Conservation (phyloP, 371 early-diverging fungal genomes). For the Lichtheimia corymbifera region DNA sequence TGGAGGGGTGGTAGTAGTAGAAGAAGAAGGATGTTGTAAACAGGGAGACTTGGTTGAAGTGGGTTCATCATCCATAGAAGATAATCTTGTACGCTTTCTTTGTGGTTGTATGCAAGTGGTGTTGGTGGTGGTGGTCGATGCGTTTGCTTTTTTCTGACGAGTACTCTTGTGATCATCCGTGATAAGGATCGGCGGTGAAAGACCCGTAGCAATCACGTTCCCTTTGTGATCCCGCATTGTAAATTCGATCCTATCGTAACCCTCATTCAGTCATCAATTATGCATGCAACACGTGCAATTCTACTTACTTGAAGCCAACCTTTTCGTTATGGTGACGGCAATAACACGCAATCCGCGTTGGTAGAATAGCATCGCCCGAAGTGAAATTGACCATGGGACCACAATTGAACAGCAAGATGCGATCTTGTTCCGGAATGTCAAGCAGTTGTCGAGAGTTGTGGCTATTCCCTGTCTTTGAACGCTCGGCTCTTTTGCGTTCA, state of each 20-base stretch:
- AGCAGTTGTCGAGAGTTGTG: constrained; percentile 14
- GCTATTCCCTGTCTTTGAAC: constrained; percentile 30
- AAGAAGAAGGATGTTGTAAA: constrained; percentile 20
- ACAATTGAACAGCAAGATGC: constrained; percentile 83
- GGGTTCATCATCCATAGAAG: constrained; percentile 7
- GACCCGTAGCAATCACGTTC: constrained; percentile 70
- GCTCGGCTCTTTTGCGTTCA: constrained; percentile 61
- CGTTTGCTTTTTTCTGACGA: constrained; percentile 24
- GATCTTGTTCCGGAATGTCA: constrained; percentile 41
- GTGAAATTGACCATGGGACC: constrained; percentile 79
- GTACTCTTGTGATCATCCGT: constrained; percentile 92
- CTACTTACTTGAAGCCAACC: constrained; percentile 71
- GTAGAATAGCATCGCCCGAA: constrained; percentile 81
- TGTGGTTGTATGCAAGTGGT: neutral
- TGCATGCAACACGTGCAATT: constrained; percentile 4
- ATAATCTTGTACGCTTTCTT: neutral
- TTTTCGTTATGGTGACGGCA: constrained; percentile 93
- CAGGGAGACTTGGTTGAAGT: constrained; percentile 10
- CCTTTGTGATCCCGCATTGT: constrained; percentile 64
- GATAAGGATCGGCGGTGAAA: constrained; percentile 89
- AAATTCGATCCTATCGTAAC: constrained; percentile 61
- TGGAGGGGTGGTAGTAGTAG: constrained; percentile 13
- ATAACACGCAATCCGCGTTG: constrained; percentile 93
- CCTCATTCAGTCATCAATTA: neutral
- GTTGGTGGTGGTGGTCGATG: neutral